Base-by-base conservation (phyloP, 2,329 filamentous ascomycete species). In the Pseudogymnoascus verrucosus region DNA sequence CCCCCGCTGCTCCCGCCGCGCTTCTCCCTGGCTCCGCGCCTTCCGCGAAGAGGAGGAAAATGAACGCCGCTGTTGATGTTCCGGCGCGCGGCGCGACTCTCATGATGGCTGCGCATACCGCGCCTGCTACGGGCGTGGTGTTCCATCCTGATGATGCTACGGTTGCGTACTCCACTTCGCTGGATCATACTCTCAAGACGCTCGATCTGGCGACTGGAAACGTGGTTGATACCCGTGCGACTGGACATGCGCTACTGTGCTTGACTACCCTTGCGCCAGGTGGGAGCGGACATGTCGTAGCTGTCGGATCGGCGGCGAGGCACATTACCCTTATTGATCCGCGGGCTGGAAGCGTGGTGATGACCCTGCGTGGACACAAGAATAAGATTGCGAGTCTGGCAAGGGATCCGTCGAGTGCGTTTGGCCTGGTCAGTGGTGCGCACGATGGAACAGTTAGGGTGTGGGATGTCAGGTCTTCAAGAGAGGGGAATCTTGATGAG, bases 251-350 rank as follows among this genome's bases (percentile, higher is more conserved):
- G 0, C 83, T 99, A 6, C 84, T 96, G 65, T 92, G 88, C 31
- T 81, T 97, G 5, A 83, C 86, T 67, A 87, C 92, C 5, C 79
- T 99, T 12, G 57, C 57, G 57, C 85, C 86, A 1, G 82, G 86
- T 2, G 78, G 88, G 28, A 72, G 67, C 66, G 71, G 64, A 66
- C 79, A 70, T 62, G 77, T 86, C 23, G 76, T 88, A 63, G 85
- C 85, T 2, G 89, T 91, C 21, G 95, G 93, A 65, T 96, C 91
- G 1, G 88, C 88, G 14, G 90, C 91, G 21, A 84, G 92, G 63
- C 91, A 96, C 77, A 90, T 99, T 73, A 93, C 91, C 0, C 83
- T 99, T n/a, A 85, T 98, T 68, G 95, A 99, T 75, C 93, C 93
- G 3, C 86, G 95, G 62, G 88, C 85, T 31, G 89, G 87, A 3